Conservation (phyloP, 495 filamentous ascomycete species). For the Podospora comata region DNA sequence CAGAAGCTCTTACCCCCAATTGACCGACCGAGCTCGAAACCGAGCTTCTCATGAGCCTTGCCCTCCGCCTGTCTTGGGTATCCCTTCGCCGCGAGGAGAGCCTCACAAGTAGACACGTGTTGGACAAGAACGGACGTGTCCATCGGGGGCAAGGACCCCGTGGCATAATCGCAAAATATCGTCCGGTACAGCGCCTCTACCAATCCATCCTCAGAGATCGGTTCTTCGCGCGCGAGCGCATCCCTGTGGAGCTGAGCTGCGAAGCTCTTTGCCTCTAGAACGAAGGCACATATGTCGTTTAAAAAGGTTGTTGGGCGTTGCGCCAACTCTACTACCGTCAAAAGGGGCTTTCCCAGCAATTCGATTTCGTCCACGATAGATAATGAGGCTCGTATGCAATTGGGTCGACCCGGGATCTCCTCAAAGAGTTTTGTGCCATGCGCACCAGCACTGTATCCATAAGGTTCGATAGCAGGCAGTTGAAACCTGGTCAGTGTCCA, state of each 20-base stretch:
- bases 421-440: background rate
- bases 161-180: background rate
- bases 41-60: no score
- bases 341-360: background rate
- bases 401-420: background rate
- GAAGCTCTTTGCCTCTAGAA: no score
- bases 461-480: background rate
- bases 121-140: no score
- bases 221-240: no score
- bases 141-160: background rate
- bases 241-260: no score
- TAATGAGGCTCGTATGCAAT: background rate
- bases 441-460: background rate
- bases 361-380: background rate
- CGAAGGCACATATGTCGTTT: no score
- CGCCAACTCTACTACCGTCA: no score
- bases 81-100: no score
- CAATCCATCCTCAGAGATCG: background rate
- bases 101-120: no score
- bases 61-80: no score
- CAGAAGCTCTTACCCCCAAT: background rate
- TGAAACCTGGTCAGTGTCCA: background rate
- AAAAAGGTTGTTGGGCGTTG: no score
- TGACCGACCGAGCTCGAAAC: background rate
- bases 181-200: background rate